Conservation (phyloP, 768 basidiomycete species). For the Antrodiella citrinella region DNA sequence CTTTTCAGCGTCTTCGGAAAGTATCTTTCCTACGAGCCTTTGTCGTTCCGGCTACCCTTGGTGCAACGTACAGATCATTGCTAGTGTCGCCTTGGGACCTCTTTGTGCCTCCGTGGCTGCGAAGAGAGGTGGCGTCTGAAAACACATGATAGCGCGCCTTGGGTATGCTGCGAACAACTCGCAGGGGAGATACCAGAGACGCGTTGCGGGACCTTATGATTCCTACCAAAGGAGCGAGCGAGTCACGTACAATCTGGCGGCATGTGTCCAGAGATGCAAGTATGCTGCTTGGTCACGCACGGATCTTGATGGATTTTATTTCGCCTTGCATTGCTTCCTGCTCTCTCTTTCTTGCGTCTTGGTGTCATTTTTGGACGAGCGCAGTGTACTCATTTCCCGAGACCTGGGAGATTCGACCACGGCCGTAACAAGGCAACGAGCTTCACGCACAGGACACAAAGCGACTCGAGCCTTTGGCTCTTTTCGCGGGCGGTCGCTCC, state of each 20-base stretch:
- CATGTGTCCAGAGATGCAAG: not conserved
- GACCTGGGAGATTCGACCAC: not conserved
- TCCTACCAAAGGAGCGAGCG: not conserved
- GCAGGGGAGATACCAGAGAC: slow-evolving; percentile 1
- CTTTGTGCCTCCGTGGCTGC: not conserved
- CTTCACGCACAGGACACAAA: not conserved
- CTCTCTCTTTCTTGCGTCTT: not conserved
- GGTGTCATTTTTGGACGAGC: too few species aligned
- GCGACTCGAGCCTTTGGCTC: not conserved
- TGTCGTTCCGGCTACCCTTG: not conserved
- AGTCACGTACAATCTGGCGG: slow-evolving; percentile 2
- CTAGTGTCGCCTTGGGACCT: slow-evolving; percentile 1
- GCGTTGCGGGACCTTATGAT: slow-evolving; percentile 3
- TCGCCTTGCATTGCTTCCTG: not conserved
- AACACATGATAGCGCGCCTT: not conserved
- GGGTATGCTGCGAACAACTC: not conserved
- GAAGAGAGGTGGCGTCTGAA: slow-evolving; percentile 2
- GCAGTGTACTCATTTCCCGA: not conserved
- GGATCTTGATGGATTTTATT: not conserved
- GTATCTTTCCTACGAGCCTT: not conserved
- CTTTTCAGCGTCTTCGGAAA: not conserved
- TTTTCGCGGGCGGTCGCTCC: not conserved
- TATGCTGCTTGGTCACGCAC: not conserved
- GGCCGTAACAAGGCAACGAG: not conserved
- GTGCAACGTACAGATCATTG: slow-evolving; percentile 5